Evolutionary conservation across 257 asterid genomes (phyloP), one percentile per base, ranked within the genome.

Genomic region (Plantago ovata): DNA sequence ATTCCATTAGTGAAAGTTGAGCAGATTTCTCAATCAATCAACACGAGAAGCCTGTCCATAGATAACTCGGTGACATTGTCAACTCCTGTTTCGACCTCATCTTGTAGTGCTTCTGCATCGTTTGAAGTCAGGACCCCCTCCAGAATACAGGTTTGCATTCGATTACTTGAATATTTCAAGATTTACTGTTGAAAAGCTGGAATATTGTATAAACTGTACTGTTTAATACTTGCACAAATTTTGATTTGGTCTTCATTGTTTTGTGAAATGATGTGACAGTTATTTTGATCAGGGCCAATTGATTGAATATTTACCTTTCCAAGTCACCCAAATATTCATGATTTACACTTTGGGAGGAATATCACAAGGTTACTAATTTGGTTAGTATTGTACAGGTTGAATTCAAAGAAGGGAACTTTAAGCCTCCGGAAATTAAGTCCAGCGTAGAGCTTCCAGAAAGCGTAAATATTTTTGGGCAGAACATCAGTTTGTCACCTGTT

Each of bases 381-480:
- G 47, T 1, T 10, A 43, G 58, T 21, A 0, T 19, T 52, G 13
- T 76, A 74, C 78, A 87, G 89, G 96, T 89, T 73, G 67, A 89
- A 63, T 93, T 93, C 53, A 93, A 82, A 72, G 92, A 93, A 86
- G 97, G 97, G 66, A 74, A 61, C 63, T 72, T 88, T 53, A 77
- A 80, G 51, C 95, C 98, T 60, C 98, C 98, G 6, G 97, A 79
- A 53, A 83, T 93, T 74, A 93, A 93, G 79, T 80, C 98, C 56
- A 77, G 65, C 67, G 51, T 93, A 56, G 87, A 93, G 74, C 84
- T 93, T 42, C 98, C 97, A 4, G 83, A 81, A 64, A 78, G 53
- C 59, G 50, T 88, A 19, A 76, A 75, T 53, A 57, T 92, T 54
- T 82, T 88, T 11, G 98, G 98, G 64, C 95, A 84, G 66, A 86